Conservation (phyloP, 768 basidiomycete genomes). For the Termitomyces titanicus region DNA sequence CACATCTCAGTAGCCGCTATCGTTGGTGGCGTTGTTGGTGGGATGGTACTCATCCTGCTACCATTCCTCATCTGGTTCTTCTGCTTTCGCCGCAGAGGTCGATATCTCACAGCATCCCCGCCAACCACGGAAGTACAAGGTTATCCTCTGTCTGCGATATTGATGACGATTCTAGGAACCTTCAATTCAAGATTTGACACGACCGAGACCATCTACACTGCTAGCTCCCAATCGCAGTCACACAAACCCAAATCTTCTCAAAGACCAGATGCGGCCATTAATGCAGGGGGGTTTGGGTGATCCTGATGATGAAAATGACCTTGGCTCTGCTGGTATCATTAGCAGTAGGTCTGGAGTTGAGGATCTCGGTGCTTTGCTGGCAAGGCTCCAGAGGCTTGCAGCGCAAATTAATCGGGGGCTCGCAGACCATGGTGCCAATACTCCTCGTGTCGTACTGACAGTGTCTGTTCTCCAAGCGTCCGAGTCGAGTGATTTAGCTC, state of each 20-base stretch:
- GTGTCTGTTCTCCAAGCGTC: background rate
- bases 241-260: too few relatives aligned
- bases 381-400: background rate
- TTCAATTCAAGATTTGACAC: background rate
- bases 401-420: background rate
- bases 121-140: background rate
- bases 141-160: background rate
- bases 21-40: slow-evolving; percentile 1
- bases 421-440: background rate
- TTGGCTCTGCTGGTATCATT: background rate
- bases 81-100: background rate
- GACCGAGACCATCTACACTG: background rate
- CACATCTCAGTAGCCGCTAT: background rate
- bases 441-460: background rate
- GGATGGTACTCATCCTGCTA: slow-evolving; percentile 1
- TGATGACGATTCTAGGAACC: background rate
- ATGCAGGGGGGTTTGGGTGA: background rate
- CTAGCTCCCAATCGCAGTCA: too few relatives aligned
- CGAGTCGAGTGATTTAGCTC: background rate
- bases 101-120: background rate
- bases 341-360: background rate
- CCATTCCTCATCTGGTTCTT: background rate
- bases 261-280: too few relatives aligned
- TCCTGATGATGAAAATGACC: background rate
- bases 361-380: background rate